These are phyloP conservation scores for Sugiyamaella qingdaonensis DNA, from an alignment of 805 yeast genomes.

Conservation along the genomic window DNA sequence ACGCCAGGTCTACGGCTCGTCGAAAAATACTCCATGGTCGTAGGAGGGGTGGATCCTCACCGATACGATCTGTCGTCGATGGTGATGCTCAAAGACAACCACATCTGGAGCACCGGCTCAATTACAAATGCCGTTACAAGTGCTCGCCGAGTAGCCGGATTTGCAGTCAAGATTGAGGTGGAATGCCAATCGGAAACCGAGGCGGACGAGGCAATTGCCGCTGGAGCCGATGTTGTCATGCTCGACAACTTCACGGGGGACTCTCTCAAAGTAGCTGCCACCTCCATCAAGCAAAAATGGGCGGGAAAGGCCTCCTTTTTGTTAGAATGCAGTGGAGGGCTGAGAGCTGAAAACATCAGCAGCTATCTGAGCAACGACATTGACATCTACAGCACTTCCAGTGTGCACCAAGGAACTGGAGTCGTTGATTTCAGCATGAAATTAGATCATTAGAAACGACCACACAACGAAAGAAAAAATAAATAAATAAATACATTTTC, in stretches of 20 bases:
- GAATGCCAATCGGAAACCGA: conserved; percentile 83
- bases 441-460: conserved; percentile 43
- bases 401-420: conserved; percentile 87
- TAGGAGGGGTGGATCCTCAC: conserved; percentile 92
- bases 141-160: conserved; percentile 82
- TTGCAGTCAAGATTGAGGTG: conserved; percentile 85
- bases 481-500: background rate
- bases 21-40: conserved; percentile 91
- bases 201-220: conserved; percentile 86
- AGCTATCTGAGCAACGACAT: conserved; percentile 69
- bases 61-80: conserved; percentile 85
- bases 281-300: conserved; percentile 56
- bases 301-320: conserved; percentile 47
- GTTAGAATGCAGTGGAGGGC: conserved; percentile 90
- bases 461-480: background rate
- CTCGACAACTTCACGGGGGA: conserved; percentile 78
- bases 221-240: conserved; percentile 96
- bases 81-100: conserved; percentile 97
- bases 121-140: conserved; percentile 74
- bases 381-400: conserved; percentile 86
- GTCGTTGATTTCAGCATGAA: conserved; percentile 83
- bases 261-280: conserved; percentile 62
- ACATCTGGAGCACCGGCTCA: conserved; percentile 88
- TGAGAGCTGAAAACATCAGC: conserved; percentile 62
- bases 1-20: conserved; percentile 88